Evolutionary conservation across 768 basidiomycete genomes (phyloP).

Genomic region (Tulasnella calospora): DNA sequence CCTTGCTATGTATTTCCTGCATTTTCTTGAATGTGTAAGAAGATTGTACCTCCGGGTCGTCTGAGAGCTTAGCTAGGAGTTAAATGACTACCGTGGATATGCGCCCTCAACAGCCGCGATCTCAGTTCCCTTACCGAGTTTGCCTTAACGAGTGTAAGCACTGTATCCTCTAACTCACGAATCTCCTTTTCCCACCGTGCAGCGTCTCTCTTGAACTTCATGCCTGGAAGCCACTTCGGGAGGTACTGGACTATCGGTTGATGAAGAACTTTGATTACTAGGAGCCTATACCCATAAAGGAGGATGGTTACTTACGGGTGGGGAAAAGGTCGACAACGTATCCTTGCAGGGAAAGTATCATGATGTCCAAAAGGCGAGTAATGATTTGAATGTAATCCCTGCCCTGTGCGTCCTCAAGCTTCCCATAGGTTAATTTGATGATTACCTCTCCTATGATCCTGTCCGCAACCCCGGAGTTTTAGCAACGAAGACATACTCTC

Average conservation of each 20-base stretch:
- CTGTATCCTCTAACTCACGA: background rate
- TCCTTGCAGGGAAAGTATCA: background rate
- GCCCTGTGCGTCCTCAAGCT: background rate
- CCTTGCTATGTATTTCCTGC: too few species aligned
- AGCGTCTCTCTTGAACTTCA: conserved; percentile 4
- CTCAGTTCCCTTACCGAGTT: background rate
- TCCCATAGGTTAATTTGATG: background rate
- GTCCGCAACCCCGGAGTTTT: background rate
- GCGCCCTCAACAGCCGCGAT: too few species aligned
- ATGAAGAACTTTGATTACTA: too few species aligned
- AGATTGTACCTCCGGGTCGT: too few species aligned
- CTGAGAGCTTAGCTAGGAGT: too few species aligned
- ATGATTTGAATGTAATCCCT: background rate
- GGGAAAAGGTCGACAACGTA: conserved; percentile 8
- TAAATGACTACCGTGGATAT: too few species aligned
- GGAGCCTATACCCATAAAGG: background rate
- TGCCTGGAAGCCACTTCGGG: conserved; percentile 14
- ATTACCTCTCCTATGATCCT: background rate
- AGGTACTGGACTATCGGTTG: background rate
- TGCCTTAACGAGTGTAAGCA: background rate
- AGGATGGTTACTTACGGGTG: background rate
- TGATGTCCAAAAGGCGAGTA: background rate
- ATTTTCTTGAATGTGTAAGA: too few species aligned
- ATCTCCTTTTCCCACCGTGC: background rate
- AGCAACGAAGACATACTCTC: too few species aligned